These are phyloP conservation scores for Geotrichum citri-aurantii DNA, from an alignment of 1,139 yeast genomes.

Conservation along the genomic window DNA sequence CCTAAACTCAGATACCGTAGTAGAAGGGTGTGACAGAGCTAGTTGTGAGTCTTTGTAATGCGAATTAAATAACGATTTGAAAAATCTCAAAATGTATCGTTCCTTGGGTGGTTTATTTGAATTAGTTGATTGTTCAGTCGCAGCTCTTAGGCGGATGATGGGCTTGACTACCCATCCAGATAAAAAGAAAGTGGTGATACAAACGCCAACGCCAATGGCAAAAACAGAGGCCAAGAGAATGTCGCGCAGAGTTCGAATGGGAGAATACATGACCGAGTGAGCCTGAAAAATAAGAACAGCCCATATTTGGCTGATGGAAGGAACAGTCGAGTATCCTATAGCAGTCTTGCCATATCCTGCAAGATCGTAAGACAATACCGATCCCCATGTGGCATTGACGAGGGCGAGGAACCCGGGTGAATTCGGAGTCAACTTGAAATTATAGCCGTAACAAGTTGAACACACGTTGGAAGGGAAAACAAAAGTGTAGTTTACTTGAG, in stretches of 20 bases:
- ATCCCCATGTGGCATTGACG: constrained; percentile 43
- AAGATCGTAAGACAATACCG: constrained; percentile 42
- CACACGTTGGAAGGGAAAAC: constrained; percentile 19
- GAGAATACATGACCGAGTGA: constrained; percentile 54
- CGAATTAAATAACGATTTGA: constrained; percentile 2
- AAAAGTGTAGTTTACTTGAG: constrained; percentile 22
- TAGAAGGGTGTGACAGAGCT: constrained; percentile 6
- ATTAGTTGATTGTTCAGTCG: constrained; percentile 59
- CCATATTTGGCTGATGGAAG: constrained; percentile 53
- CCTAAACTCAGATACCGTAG: constrained; percentile 21
- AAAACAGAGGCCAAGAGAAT: constrained; percentile 76
- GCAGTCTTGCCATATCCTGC: constrained; percentile 47
- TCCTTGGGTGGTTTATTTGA: neutral
- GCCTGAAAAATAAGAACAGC: constrained; percentile 65
- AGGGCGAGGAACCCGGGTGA: constrained; percentile 33
- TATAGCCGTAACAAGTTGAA: constrained; percentile 20
- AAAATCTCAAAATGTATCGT: neutral
- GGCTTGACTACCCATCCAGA: constrained; percentile 88
- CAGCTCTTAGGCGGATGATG: constrained; percentile 71
- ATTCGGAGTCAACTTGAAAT: constrained; percentile 19
- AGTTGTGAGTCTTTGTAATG: neutral
- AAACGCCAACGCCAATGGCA: constrained; percentile 73
- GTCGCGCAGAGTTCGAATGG: constrained; percentile 57
- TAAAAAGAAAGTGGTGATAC: constrained; percentile 68
- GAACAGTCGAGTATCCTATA: constrained; percentile 60